Evolutionary conservation across 306 rosid genomes (phyloP).

Genomic region (Glycyrrhiza uralensis): DNA sequence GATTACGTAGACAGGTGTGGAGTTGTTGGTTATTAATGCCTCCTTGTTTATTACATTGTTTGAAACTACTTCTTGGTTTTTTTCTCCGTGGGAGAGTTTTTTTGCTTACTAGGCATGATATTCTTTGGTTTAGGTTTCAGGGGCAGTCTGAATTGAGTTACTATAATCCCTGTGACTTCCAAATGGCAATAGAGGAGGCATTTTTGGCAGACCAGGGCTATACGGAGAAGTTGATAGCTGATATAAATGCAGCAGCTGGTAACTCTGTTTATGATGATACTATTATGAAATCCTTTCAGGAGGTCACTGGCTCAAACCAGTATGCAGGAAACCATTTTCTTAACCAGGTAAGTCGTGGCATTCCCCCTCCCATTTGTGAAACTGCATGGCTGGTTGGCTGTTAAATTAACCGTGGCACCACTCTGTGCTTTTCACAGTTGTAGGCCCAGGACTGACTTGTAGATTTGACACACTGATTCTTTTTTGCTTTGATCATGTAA

Average conservation of each 20-base stretch:
- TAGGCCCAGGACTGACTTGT: background rate
- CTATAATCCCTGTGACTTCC: conserved; percentile 64
- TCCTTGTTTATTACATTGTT: background rate
- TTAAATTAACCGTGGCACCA: background rate
- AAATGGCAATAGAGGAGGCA: conserved; percentile 92
- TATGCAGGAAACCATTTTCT: conserved; percentile 50
- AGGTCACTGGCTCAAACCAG: conserved; percentile 68
- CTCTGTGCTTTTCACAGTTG: background rate
- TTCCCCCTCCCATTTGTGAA: background rate
- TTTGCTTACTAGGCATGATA: conserved; percentile 31
- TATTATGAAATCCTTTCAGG: conserved; percentile 53
- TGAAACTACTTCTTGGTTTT: conserved; percentile 10
- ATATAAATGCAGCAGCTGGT: conserved; percentile 89
- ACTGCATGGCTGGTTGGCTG: conserved; percentile 5
- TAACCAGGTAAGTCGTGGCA: conserved; percentile 57
- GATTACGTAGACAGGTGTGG: conserved; percentile 81
- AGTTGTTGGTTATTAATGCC: conserved; percentile 25
- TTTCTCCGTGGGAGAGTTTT: background rate
- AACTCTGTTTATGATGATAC: conserved; percentile 62
- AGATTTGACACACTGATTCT: background rate
- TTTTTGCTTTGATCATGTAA: conserved; percentile 8
- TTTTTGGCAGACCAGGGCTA: conserved; percentile 91
- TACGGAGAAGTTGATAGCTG: conserved; percentile 85
- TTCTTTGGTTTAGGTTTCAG: conserved; percentile 69
- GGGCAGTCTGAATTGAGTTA: conserved; percentile 66